Conservation (phyloP, 768 basidiomycete genomes). For the Suillus lakei region DNA sequence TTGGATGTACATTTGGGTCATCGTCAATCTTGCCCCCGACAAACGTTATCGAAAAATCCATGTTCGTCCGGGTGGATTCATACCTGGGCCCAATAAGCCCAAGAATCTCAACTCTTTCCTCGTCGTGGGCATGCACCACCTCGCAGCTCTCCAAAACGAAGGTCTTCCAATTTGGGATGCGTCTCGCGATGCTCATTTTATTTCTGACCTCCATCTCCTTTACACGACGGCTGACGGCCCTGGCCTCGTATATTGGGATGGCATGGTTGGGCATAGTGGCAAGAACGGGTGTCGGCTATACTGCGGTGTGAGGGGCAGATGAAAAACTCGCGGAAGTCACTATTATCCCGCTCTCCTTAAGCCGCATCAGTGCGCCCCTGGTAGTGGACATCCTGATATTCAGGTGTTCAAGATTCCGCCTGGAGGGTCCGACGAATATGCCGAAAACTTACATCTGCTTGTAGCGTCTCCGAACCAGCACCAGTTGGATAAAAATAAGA, state of each 20-base stretch:
- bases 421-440: constrained; percentile 8
- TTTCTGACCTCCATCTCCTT: constrained; percentile 14
- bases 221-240: constrained; percentile 2
- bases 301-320: constrained; percentile 34
- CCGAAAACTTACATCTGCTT: constrained; percentile 4
- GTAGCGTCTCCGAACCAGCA: constrained; percentile 12
- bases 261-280: constrained; percentile 37
- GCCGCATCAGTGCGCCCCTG: constrained; percentile 29
- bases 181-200: not conserved
- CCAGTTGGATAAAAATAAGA: constrained; percentile 27
- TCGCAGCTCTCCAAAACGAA: no score
- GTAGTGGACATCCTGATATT: constrained; percentile 35
- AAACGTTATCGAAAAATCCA: constrained; percentile 36
- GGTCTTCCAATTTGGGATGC: no score
- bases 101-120: constrained; percentile 39
- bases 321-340: constrained; percentile 25
- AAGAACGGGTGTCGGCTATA: constrained; percentile 37
- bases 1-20: constrained; percentile 43
- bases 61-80: constrained; percentile 34
- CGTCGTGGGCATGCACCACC: no score
- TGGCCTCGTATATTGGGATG: constrained; percentile 31
- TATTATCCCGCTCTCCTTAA: constrained; percentile 37
- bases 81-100: constrained; percentile 40
- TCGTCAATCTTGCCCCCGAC: constrained; percentile 32
- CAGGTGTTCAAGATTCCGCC: constrained; percentile 17